These are phyloP conservation scores for Rutstroemia sp. DNA, from an alignment of 2,329 filamentous ascomycete genomes.

Conservation along the genomic window DNA sequence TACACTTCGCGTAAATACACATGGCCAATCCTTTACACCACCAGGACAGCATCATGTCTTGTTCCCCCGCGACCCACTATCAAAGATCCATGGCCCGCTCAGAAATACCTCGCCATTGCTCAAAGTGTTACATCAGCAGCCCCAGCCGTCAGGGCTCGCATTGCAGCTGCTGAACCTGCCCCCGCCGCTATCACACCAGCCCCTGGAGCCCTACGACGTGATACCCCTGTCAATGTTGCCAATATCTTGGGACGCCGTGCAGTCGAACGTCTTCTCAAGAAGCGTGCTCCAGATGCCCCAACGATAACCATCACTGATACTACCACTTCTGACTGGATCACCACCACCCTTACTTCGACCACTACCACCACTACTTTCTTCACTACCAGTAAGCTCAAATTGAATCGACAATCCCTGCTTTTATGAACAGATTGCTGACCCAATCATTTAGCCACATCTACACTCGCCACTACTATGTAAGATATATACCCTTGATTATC, in stretches of 20 bases:
- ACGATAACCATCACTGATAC: slow-evolving; percentile 4
- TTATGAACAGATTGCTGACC: neutral
- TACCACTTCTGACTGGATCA: slow-evolving; percentile 3
- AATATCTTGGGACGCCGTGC: slow-evolving; percentile 6
- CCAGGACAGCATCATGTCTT: slow-evolving; percentile 2
- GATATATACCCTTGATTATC: neutral
- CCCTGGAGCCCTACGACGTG: neutral
- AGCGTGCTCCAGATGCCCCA: slow-evolving; percentile 7
- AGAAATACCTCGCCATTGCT: slow-evolving; percentile 1
- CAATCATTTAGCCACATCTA: neutral
- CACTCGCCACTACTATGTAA: neutral
- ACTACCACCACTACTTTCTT: slow-evolving; percentile 4
- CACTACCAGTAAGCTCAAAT: slow-evolving; percentile 1
- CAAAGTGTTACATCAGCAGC: slow-evolving; percentile 1
- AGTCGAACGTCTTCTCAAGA: slow-evolving; percentile 1
- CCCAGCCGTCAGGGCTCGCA: neutral
- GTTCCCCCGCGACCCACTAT: neutral
- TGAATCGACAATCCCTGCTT: too few relatives aligned
- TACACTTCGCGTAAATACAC: slow-evolving; percentile 1
- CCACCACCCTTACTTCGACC: slow-evolving; percentile 1
- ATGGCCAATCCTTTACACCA: neutral
- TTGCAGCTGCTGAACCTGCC: neutral
- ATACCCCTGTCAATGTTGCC: neutral
- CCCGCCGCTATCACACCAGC: neutral
- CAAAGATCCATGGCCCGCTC: neutral